A percentile compares a stretch with the other conserved stretches of the same genome.
These are phyloP conservation scores for Harringtonia lauricola DNA, from an alignment of 2,329 filamentous ascomycete genomes.

Conservation along the genomic window DNA sequence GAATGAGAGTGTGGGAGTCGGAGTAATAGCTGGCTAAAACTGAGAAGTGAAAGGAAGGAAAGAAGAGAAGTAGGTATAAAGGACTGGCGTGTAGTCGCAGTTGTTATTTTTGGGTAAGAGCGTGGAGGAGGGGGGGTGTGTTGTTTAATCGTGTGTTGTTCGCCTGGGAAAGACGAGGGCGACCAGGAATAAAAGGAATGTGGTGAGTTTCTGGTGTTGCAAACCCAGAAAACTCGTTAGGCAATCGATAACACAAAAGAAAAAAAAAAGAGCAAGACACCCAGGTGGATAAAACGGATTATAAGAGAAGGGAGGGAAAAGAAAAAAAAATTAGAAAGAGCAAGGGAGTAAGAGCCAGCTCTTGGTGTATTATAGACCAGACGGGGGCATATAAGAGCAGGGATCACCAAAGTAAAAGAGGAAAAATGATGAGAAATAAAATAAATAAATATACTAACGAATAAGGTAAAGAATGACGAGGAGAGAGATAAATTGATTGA, in stretches of 20 bases:
- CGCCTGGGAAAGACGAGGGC: slow-evolving; percentile 3
- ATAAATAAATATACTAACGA: background rate
- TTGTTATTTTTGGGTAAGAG: too few relatives aligned
- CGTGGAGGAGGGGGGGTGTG: background rate
- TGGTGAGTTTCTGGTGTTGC: slow-evolving; percentile 30
- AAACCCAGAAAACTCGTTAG: slow-evolving; percentile 28
- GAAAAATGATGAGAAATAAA: background rate
- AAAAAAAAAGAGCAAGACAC: background rate
- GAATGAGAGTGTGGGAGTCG: slow-evolving; percentile 1
- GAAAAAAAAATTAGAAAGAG: background rate
- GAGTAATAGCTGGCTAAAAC: slow-evolving; percentile 8
- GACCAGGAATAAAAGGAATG: slow-evolving; percentile 25
- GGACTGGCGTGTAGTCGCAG: background rate
- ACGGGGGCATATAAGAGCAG: slow-evolving; percentile 25
- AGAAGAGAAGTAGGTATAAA: background rate
- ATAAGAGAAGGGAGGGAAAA: slow-evolving; percentile 19
- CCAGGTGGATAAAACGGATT: background rate
- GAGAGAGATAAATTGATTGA: too few relatives aligned
- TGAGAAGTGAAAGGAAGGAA: slow-evolving; percentile 1
- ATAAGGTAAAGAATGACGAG: background rate
- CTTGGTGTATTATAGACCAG: slow-evolving; percentile 36
- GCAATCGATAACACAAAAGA: slow-evolving; percentile 1
- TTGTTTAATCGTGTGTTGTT: background rate
- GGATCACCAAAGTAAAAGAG: slow-evolving; percentile 1
- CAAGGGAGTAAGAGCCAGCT: slow-evolving; percentile 38